Base-by-base conservation (phyloP, 2,329 filamentous ascomycete genomes). In the Botrytis paeoniae region DNA sequence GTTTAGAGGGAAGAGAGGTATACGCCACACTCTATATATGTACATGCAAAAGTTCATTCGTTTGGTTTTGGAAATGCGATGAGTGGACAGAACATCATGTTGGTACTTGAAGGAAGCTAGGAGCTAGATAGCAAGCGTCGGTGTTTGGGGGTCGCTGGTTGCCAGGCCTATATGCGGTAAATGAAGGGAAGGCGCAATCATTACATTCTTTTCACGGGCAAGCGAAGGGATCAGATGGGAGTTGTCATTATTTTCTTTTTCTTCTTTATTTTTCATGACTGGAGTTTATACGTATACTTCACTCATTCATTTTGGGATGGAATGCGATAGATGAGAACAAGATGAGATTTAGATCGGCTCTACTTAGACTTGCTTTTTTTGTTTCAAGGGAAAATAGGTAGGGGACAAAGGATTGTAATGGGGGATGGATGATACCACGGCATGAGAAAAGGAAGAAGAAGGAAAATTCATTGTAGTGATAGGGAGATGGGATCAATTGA, bases 351-450 rank as follows among this genome's bases (percentile, higher is more conserved):
- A 41, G 48, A 69, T 18, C 35, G 35, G 63, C 51, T 69, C 12
- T 69, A 37, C 60, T 62, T 62, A 41, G 60, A 39, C 25, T 62
- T 59, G 22, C 4, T 39, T 62, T 39, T 22, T n/a, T 62, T 39
- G 35, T 37, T 62, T 62, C 18, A 20, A 32, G n/a, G n/a, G 35
- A 41, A 69, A 57, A 57, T 69, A 57, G 65, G 39, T 32, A 18
- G 35, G 65, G n/a, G 29, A 57, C 39, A 29, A 32, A 69, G 39
- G 65, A 68, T 41, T 4, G 32, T 68, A 57, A 57, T 68, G 48
- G 65, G 29, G n/a, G n/a, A 57, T 69, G 51, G 37, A 41, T 69
- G 65, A 69, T 69, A 69, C 65, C 65, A 69, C 35, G 65, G 65
- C 39, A 69, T 41, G 37, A 32, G 61, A 29, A 29, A 63, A 41